Base-by-base conservation (phyloP, 2,329 filamentous ascomycete species). In the Colletotrichum tabaci region DNA sequence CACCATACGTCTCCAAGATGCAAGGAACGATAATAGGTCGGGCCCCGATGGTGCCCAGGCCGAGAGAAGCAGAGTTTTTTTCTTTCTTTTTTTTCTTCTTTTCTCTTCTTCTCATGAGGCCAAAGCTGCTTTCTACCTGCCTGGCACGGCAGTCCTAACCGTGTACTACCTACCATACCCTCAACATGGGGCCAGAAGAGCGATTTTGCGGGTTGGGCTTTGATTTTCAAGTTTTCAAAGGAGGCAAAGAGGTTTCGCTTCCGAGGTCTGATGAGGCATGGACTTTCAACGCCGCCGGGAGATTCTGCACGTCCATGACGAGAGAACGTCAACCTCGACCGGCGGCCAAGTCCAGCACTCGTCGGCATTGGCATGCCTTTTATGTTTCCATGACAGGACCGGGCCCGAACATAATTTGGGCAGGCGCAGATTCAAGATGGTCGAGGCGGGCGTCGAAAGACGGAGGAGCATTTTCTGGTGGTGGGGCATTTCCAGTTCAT, bases 381-480 rank as follows among this genome's bases (percentile, higher is more conserved):
- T 58, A 21, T 61, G 56, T 61, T n/a, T 60, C 64, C 62, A 71
- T 64, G 65, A 71, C 65, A 63, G 53, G 69, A 64, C 46, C 47
- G 58, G 53, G 53, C 53, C 69, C 46, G 47, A 64, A 58, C 65
- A 63, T 64, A 69, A 68, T 71, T 55, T 93, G 88, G 90, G 90
- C 7, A 81, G 90, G 74, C 82, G 81, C 78, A 90, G 88, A 75
- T 81, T 85, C 60, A 89, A 89, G 58, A 76, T 79, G 49, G 84
- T 89, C 46, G 82, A 87, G 66, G 82, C 87, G n/a, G 74, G 70
- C 46, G 63, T 79, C 47, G 79, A 71, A 79, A 57, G 78, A 77
- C 66, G 74, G 76, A 30, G 30, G 30, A 30, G 67, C 67, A 72
- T 66, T 73, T 64, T 64, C 64, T 71, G 46, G 69, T 61, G 64